phyloP scores from a whole-genome alignment of 2,329 filamentous ascomycete species.

The Exophiala bonariae region DNA sequence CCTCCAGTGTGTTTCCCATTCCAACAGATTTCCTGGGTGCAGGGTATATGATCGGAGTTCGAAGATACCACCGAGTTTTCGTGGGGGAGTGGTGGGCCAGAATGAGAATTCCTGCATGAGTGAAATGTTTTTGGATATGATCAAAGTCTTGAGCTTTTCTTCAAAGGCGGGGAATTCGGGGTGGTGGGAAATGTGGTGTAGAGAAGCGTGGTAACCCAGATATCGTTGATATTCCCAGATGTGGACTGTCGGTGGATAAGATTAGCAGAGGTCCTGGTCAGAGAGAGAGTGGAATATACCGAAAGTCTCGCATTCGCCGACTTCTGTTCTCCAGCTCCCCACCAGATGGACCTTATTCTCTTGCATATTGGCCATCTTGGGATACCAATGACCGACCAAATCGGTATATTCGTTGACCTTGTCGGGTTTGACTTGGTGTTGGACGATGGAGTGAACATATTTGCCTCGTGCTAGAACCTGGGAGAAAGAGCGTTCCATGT shows the following conservation, averaged over 20 bases:
- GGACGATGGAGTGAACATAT: conserved; percentile 96
- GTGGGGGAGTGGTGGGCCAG: conserved; percentile 93
- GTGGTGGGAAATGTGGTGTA: conserved; percentile 79
- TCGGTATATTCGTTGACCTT: conserved; percentile 93
- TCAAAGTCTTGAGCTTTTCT: conserved; percentile 77
- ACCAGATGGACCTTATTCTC: conserved; percentile 96
- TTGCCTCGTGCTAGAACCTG: conserved; percentile 94
- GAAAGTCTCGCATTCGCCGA: conserved; percentile 96
- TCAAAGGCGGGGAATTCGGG: conserved; percentile 85
- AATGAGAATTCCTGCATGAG: conserved; percentile 99
- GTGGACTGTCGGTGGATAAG: conserved; percentile 65
- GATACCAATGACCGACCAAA: conserved; percentile 88
- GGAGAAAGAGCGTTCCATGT: conserved; percentile 94
- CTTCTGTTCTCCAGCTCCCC: conserved; percentile 96
- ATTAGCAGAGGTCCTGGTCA: conserved; percentile 31
- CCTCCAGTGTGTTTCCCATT: conserved; percentile 99
- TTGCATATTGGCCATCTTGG: conserved; percentile 76
- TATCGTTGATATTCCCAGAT: conserved; percentile 99
- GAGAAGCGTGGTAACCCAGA: conserved; percentile 88
- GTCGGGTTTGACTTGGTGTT: conserved; percentile 93
- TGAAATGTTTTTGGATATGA: conserved; percentile 80
- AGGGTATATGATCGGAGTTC: conserved; percentile 96
- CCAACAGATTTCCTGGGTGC: conserved; percentile 89
- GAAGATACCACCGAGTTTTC: conserved; percentile 86
- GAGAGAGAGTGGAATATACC: conserved; percentile 55